Base-by-base conservation (phyloP, 805 yeast genomes). In the Metschnikowia picachoensis region DNA sequence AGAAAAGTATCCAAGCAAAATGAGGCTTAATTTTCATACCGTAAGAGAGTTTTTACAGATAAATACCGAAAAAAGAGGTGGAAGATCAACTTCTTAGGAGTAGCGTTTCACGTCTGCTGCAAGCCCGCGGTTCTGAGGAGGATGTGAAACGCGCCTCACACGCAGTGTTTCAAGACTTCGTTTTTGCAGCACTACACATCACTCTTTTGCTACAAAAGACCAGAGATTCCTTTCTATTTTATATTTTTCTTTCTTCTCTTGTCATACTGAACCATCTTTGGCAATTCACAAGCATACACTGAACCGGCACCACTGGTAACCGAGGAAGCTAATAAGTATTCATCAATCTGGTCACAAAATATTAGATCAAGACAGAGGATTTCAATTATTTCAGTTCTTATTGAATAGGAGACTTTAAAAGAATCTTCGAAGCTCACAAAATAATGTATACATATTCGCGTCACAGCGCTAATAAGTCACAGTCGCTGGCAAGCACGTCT, bases 391-490 rank as follows among this genome's bases (percentile, higher is more conserved):
- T n/a, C n/a, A n/a, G n/a, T n/a, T n/a, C n/a, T n/a, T n/a, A n/a
- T n/a, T 3, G n/a, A 30, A 12, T 4, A n/a, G n/a, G 9, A 30
- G 6, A 30, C 32, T 3, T 7, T 12, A 30, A 12, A 3, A 7
- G 9, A 3, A 4, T 13, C 5, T 12, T 32, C 35, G 16, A 13
- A 8, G 7, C 12, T 8, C 25, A 2, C 12, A 16, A 11, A 41
- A 5, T n/a, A 30, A 54, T 52, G 58, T 54, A 54, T 35, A 44
- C 53, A 6, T 54, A 54, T 29, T 53, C 58, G n/a, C 54, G 54
- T 34, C 54, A 54, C 30, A 49, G 55, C 20, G 48, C 35, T 14
- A 30, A 32, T 46, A 39, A 45, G 17, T 41, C 53, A 3, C 44
- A 50, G 13, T 46, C 47, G 6, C 30, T 44, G 5, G 46, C 57